Base-by-base conservation (phyloP, 495 filamentous ascomycete species). In the Penicillium ochrochloron region DNA sequence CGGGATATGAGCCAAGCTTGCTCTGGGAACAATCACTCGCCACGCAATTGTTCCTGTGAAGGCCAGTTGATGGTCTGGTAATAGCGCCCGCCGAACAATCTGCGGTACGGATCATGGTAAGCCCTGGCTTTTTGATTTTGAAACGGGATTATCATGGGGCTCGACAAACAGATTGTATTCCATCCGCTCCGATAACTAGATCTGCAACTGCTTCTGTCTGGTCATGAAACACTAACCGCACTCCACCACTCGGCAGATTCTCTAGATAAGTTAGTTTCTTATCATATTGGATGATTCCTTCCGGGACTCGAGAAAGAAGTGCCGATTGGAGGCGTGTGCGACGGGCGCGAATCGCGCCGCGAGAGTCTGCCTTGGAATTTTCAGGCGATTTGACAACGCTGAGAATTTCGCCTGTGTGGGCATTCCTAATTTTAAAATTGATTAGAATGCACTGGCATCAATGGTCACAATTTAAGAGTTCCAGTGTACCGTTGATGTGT, bases 121-220 rank as follows among this genome's bases (percentile, higher is more conserved):
- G 50, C 21, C 21, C 23, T 10, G 4, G 12, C 9, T 0, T 21
- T 29, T 33, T 0, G 27, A 53, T 48, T 48, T 12, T 12, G 12
- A 33, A 25, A 52, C 1, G 2, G 48, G 7, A 9, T 12, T 23
- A 78, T 29, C 57, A 14, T 4, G 4, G 37, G 37, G 5, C 12
- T 41, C 14, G 37, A 41, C 37, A 17, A 41, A 85, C 82, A 3
- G 83, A 85, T 63, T 80, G 75, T 57, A 85, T 82, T 14, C 83
- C 83, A 68, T 85, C 83, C 21, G 77, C 83, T 7, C 81, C 82
- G n/a, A 84, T 73, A 8, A 84, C 78, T 8, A 85, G 64, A 73
- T 85, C 82, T 7, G 78, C 80, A 21, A 63, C 61, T 4, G 63
- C 71, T 14, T 70, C 67, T 15, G 67, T 69, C 8, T 73, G 71